Evolutionary conservation across 345 rosid species (phyloP).

Genomic region (Draba incana): DNA sequence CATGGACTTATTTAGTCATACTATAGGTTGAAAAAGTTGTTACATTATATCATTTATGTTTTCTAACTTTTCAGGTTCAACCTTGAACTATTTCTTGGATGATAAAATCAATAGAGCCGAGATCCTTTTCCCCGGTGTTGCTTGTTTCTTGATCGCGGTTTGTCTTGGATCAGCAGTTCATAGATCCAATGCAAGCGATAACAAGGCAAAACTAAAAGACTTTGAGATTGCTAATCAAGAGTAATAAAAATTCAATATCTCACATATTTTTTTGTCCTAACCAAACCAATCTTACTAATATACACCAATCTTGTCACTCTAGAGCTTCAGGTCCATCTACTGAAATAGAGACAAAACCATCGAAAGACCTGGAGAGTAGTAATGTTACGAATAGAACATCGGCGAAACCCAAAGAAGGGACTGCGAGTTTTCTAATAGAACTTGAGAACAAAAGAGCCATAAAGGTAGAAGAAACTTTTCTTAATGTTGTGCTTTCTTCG

Average conservation of each 20-base stretch:
- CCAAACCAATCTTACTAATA: background rate
- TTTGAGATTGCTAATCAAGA: constrained; percentile 6
- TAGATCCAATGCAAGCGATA: constrained; percentile 65
- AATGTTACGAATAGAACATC: constrained; percentile 15
- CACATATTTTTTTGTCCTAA: background rate
- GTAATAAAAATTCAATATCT: constrained; percentile 5
- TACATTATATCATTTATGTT: background rate
- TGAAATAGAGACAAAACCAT: background rate
- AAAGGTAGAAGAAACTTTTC: constrained; percentile 47
- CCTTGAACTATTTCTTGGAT: constrained; percentile 76
- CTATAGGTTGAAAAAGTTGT: background rate
- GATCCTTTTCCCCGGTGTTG: constrained; percentile 77
- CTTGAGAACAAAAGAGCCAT: constrained; percentile 69
- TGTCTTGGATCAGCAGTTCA: constrained; percentile 77
- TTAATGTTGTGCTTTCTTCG: background rate
- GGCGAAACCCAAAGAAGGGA: constrained; percentile 50
- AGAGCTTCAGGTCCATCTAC: constrained; percentile 35
- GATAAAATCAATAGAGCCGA: constrained; percentile 60
- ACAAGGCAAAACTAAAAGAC: constrained; percentile 52
- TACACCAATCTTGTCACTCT: constrained; percentile 12
- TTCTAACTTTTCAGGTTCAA: constrained; percentile 50
- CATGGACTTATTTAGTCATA: background rate
- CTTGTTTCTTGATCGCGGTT: constrained; percentile 70
- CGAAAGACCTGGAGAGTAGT: constrained; percentile 43
- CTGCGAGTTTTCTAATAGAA: constrained; percentile 54